Evolutionary conservation across 768 basidiomycete species (phyloP), one percentile per base, ranked within the genome.

Genomic region (Pholiota microspora): DNA sequence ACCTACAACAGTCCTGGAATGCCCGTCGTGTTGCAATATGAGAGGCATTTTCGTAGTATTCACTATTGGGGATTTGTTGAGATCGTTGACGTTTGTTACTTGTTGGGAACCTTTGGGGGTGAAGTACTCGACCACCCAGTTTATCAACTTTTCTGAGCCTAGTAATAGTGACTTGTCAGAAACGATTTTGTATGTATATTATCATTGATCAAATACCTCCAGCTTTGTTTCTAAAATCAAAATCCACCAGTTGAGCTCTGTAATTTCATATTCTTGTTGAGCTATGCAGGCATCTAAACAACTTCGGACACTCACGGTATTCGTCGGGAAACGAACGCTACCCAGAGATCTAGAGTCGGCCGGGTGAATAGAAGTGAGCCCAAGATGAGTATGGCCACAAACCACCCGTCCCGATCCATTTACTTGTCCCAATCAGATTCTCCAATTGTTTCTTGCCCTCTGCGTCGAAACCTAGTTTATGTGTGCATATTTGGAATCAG

Each of bases 1-100:
- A 1, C 94, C 94, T 2, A 97, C 78, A 10, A 97, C 83, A 3
- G 88, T 87, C 23, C 89, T 72, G n/a, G 94, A 97, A 71, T 97
- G 94, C 0, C 92, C 92, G 6, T 77, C 67, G 63, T 91, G 85
- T 73, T 96, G 87, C 47, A 96, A 73, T 38, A 96, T 86, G 27
- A 97, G 64, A 7, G 94, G 94, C 81, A 92, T 85, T 61, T 79
- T 83, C 18, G 81, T 69, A 0, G 89, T 86, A 24, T 75, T 66
- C 8, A 75, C 60, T 7, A 94, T 76, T 3, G 85, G 76, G 0
- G 78, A 77, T 40, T 74, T 75, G 54, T 90, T 72, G 12, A 74
- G 76, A 40, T 86, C 80, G 47, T 83, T 78, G 34, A 83, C 67
- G 27, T 77, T 77, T 31, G 63, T 64, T 2, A 72, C 64, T 36